Base-by-base conservation (phyloP, 441 rosid species). In the Adansonia madagascariensis region DNA sequence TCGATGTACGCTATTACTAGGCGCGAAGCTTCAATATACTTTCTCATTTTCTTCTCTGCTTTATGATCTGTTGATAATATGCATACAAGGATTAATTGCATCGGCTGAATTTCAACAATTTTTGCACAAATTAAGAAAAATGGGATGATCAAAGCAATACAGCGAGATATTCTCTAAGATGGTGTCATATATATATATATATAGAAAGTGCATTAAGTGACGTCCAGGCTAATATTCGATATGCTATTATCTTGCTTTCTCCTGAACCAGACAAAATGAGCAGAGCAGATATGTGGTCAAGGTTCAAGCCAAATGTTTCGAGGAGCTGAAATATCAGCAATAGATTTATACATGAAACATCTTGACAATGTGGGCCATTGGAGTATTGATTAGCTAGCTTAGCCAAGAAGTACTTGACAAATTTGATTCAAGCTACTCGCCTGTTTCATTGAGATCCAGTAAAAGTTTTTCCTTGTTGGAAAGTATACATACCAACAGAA, bases 401-500 rank as follows among this genome's bases (percentile, higher is more conserved):
- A 35, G 41, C 6, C 41, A 35, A 35, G 41, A 35, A 35, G 41
- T 35, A 35, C 41, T 35, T 35, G 41, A 35, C 41, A 35, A 35
- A 35, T 35, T 35, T 35, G 41, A 35, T 4, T 35, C 41, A 35
- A 35, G 41, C 41, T 35, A 77, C 82, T 82, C 65, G 88, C 94
- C 90, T 9, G 94, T 91, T 88, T 96, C 99, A 17, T 87, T 82
- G 75, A 94, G 98, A 77, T 83, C 91, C 66, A 82, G 73, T 83
- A 94, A 75, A 71, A 92, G 97, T 62, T 90, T 98, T 17, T 91
- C 93, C 96, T 87, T 0, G 94, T 72, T 6, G 98, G 98, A 65
- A 94, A 44, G 98, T 85, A 78, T 91, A 91, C 97, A 96, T 96
- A 71, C 97, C 97, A 0, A 98, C 97, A 79, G 89, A 92, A 80